Percentiles rank a stretch among this genome's conserved stretches.
phyloP scores from a whole-genome alignment of 148 eudicot genomes.

The Bassia scoparia region DNA sequence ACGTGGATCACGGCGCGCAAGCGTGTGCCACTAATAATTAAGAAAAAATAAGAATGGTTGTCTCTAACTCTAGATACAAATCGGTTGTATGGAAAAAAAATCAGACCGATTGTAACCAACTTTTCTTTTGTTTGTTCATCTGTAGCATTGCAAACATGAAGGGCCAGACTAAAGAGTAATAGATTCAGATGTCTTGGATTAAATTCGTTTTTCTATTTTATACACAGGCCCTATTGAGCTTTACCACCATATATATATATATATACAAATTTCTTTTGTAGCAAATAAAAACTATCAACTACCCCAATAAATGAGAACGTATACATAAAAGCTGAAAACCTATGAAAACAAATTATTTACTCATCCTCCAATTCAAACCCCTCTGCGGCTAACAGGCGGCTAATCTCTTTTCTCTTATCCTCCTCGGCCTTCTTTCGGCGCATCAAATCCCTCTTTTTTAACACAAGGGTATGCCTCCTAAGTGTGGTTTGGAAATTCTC shows the following conservation, averaged over 20 bases:
- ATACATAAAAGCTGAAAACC: slow-evolving; percentile 6
- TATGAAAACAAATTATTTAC: neutral
- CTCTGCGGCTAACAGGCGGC: slow-evolving; percentile 80
- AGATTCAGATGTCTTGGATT: no score
- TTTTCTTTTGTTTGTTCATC: no score
- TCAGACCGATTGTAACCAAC: no score
- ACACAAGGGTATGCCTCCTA: slow-evolving; percentile 78
- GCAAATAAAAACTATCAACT: slow-evolving; percentile 13
- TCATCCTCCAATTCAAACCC: slow-evolving; percentile 85
- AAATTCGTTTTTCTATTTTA: no score
- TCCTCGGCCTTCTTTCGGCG: slow-evolving; percentile 73
- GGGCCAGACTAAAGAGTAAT: no score
- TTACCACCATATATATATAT: slow-evolving; percentile 7
- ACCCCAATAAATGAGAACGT: slow-evolving; percentile 8
- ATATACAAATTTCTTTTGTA: neutral
- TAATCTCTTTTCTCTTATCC: slow-evolving; percentile 60
- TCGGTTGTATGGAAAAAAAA: no score
- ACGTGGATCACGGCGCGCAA: no score
- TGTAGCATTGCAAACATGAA: no score
- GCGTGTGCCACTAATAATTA: no score
- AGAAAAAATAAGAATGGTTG: no score
- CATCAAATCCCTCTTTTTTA: slow-evolving; percentile 81
- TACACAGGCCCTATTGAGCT: neutral
- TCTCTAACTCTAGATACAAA: no score
- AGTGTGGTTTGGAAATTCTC: slow-evolving; percentile 71